Evolutionary conservation across 352 stramenopile species (phyloP), one percentile per base, ranked within the genome.

Genomic region (Pythium guiyangense): DNA sequence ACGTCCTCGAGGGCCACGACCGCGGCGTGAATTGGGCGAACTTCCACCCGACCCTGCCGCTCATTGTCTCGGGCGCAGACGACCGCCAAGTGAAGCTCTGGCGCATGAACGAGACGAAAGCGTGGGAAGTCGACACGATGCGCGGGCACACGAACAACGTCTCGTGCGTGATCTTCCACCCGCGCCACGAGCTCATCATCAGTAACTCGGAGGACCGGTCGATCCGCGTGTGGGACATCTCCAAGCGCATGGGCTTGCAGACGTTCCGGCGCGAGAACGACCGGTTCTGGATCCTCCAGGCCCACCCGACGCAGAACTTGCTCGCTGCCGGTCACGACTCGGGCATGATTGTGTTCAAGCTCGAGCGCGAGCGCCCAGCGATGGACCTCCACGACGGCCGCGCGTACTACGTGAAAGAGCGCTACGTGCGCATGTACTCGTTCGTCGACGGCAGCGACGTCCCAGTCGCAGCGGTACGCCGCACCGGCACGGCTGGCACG

Each of bases 311-410:
- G 48, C 96, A 99, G 70, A 99, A 99, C 72, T 77, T 99, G 34
- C 79, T 99, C 29, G 97, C 97, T 20, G 97, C 97, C 4, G 97
- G 97, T 50, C 97, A 99, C 69, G 97, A 99, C 76, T 98, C 90
- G n/a, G 97, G 97, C 68, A 99, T 99, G 94, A 98, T 99, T 73
- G 97, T 99, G 15, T 99, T 99, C 78, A 99, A 99, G 74, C 79
- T 98, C 43, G 88, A 97, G 65, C 88, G 97, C 48, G 97, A 99
- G 64, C 89, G 97, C 52, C 97, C 97, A 0, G 96, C 97, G 15
- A 97, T 97, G 72, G 84, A 94, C 46, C 81, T 92, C 18, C 67
- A 90, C 52, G 79, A 90, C 26, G 86, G 88, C 37, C 78, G 86
- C 17, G 76, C 88, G 22, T 99, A 98, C 67, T 99, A 99, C 70